These are phyloP conservation scores for Microdochium trichocladiopsis DNA, from an alignment of 2,329 filamentous ascomycete species.

Conservation along the genomic window DNA sequence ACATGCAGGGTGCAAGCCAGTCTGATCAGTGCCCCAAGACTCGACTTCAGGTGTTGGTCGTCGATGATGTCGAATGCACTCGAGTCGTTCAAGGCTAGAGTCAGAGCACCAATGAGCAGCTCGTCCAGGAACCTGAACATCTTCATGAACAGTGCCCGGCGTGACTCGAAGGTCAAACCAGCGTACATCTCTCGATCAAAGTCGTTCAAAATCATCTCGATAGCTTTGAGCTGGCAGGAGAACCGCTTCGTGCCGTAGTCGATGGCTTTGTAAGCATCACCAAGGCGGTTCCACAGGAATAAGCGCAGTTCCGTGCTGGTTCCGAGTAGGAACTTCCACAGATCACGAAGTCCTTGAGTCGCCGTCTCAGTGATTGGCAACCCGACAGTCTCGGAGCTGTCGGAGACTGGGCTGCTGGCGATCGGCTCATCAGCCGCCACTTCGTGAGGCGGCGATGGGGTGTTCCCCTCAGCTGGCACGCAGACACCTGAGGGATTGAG, in stretches of 20 bases:
- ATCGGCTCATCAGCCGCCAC: constrained; percentile 5
- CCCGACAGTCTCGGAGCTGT: constrained; percentile 4
- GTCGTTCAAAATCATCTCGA: constrained; percentile 70
- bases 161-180: constrained; percentile 50
- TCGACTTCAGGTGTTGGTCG: constrained; percentile 66
- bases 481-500: constrained; percentile 63
- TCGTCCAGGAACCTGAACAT: constrained; percentile 77
- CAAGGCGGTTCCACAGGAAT: constrained; percentile 85
- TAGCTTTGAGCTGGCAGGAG: constrained; percentile 77
- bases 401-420: constrained; percentile 5
- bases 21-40: constrained; percentile 64
- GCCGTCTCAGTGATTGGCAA: constrained; percentile 43
- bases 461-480: constrained; percentile 9
- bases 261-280: constrained; percentile 80
- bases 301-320: constrained; percentile 78
- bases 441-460: constrained; percentile 9
- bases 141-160: constrained; percentile 65
- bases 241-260: constrained; percentile 82
- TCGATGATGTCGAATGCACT: constrained; percentile 79
- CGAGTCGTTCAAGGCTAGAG: constrained; percentile 58
- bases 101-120: constrained; percentile 64
- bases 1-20: constrained; percentile 71
- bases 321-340: constrained; percentile 77
- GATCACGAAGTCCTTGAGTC: constrained; percentile 58
- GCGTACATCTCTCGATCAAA: constrained; percentile 57